phyloP scores from a whole-genome alignment of 1,284 basidiomycete genomes.

The Agaricales sp. region DNA sequence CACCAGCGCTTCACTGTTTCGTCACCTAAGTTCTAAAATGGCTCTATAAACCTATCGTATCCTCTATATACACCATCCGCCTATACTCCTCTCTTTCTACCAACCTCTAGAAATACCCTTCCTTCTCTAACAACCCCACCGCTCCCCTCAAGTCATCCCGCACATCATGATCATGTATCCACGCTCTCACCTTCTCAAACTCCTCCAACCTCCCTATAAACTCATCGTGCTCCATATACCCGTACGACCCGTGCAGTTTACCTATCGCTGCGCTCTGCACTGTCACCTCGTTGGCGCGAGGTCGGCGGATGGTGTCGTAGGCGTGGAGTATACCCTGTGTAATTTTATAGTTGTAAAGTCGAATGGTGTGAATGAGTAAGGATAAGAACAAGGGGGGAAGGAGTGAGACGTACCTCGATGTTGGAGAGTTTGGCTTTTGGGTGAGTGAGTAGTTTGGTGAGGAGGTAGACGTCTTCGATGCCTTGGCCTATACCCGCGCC shows the following conservation, averaged over 20 bases:
- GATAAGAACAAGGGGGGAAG: background rate
- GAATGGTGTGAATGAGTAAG: no score
- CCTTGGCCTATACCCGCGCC: slow-evolving; percentile 20
- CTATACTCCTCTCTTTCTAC: no score
- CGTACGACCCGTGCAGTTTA: background rate
- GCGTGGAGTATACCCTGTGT: background rate
- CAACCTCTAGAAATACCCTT: background rate
- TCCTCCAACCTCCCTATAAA: background rate
- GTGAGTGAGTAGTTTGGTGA: slow-evolving; percentile 15
- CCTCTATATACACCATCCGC: no score
- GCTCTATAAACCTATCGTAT: no score
- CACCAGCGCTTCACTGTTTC: no score
- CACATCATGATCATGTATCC: background rate
- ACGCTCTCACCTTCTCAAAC: background rate
- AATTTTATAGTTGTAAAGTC: background rate
- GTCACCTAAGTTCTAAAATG: no score
- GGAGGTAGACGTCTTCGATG: slow-evolving; percentile 19
- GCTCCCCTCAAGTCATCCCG: background rate
- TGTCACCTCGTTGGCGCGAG: background rate
- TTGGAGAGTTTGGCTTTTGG: slow-evolving; percentile 14
- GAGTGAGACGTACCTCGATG: slow-evolving; percentile 14
- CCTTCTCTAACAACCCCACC: background rate
- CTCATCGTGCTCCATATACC: background rate
- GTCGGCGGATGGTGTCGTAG: background rate
- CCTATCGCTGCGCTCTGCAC: slow-evolving; percentile 1